These are phyloP conservation scores for Cubamyces sp. DNA, from an alignment of 768 basidiomycete species.

Conservation along the genomic window DNA sequence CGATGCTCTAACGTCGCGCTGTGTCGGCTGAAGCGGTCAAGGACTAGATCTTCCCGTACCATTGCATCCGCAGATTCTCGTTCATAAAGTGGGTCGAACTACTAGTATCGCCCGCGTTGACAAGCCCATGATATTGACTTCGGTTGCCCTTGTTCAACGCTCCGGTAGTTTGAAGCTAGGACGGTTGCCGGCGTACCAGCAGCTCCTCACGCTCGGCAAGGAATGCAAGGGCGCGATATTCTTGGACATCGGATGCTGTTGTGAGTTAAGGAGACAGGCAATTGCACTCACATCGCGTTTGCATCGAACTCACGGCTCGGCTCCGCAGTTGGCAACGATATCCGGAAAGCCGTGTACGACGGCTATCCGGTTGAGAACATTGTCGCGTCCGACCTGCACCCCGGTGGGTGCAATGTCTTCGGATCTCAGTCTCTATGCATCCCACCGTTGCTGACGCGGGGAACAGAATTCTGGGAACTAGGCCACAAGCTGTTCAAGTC, in stretches of 20 bases:
- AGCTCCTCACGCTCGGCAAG: slow-evolving; percentile 38
- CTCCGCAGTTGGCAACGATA: slow-evolving; percentile 42
- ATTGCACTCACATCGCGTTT: neutral
- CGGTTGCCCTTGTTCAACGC: neutral
- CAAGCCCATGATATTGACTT: too few relatives aligned
- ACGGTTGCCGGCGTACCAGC: slow-evolving; percentile 23
- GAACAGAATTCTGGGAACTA: slow-evolving; percentile 57
- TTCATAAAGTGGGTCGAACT: slow-evolving; percentile 21
- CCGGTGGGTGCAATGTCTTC: slow-evolving; percentile 30
- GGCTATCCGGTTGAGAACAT: slow-evolving; percentile 44
- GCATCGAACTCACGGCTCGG: neutral
- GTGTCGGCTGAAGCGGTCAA: neutral
- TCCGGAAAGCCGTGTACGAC: slow-evolving; percentile 42
- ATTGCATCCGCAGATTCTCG: slow-evolving; percentile 29
- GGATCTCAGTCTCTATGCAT: neutral
- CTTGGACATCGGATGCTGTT: slow-evolving; percentile 48
- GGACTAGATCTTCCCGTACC: slow-evolving; percentile 27
- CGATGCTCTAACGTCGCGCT: neutral
- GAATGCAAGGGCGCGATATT: slow-evolving; percentile 40
- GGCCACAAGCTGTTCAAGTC: slow-evolving; percentile 63
- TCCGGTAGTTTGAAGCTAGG: slow-evolving; percentile 23
- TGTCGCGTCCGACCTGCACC: slow-evolving; percentile 40
- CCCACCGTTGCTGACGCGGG: neutral
- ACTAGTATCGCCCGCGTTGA: too few relatives aligned
- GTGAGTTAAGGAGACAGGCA: slow-evolving; percentile 27